These are phyloP conservation scores for Fusarium keratoplasticum DNA, from an alignment of 2,329 filamentous ascomycete species.

Conservation along the genomic window DNA sequence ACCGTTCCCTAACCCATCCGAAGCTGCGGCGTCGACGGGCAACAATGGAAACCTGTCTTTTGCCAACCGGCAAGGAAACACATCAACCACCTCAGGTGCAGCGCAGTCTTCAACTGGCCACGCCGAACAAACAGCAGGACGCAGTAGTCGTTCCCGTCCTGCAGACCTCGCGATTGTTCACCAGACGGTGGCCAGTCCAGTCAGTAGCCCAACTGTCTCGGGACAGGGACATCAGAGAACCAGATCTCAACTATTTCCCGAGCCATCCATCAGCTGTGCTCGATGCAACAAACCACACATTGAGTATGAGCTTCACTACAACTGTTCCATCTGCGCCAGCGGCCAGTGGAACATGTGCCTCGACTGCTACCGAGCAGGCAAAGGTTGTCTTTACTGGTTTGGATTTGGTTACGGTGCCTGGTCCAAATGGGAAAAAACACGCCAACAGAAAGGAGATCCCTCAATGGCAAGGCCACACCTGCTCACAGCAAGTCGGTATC, in stretches of 20 bases:
- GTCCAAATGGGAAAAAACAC: slow-evolving; percentile 71
- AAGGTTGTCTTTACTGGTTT: slow-evolving; percentile 88
- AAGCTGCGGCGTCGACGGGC: slow-evolving; percentile 29
- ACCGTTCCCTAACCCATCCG: slow-evolving; percentile 35
- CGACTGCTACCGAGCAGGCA: slow-evolving; percentile 80
- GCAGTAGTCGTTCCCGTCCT: slow-evolving; percentile 48
- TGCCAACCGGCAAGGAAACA: slow-evolving; percentile 50
- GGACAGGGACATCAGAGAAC: slow-evolving; percentile 55
- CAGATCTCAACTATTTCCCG: slow-evolving; percentile 67
- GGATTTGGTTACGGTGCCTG: slow-evolving; percentile 84
- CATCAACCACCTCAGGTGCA: slow-evolving; percentile 4
- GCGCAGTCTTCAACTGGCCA: slow-evolving; percentile 22
- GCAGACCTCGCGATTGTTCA: slow-evolving; percentile 55
- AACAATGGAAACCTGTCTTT: slow-evolving; percentile 49
- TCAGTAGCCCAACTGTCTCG: slow-evolving; percentile 47
- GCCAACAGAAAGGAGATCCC: slow-evolving; percentile 51
- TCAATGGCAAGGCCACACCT: slow-evolving; percentile 65
- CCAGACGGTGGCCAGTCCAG: slow-evolving; percentile 48
- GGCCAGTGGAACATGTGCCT: slow-evolving; percentile 85
- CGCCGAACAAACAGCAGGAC: slow-evolving; percentile 37
- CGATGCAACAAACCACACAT: slow-evolving; percentile 78
- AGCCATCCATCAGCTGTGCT: slow-evolving; percentile 80
- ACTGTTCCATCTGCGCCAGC: slow-evolving; percentile 76
- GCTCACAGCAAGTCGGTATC: slow-evolving; percentile 68
- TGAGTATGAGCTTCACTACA: slow-evolving; percentile 88